These are phyloP conservation scores for Dryas alaskensis DNA, from an alignment of 306 rosid genomes.

Conservation along the genomic window DNA sequence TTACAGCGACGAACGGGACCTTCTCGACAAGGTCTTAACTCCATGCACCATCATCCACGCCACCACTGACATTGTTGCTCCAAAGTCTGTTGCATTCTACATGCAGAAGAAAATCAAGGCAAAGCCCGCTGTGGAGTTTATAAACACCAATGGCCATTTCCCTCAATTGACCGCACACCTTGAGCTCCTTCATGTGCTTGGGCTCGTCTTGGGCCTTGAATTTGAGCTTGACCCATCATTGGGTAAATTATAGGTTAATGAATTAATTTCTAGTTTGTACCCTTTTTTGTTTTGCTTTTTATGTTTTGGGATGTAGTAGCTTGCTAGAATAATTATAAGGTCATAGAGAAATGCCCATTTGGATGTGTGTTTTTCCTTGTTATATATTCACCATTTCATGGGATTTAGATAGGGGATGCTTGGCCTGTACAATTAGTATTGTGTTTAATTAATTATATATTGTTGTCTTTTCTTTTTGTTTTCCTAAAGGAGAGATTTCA, in stretches of 20 bases:
- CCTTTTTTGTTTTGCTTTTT: neutral
- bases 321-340: neutral
- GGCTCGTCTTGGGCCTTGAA: conserved; percentile 40
- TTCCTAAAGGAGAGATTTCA: too few relatives aligned
- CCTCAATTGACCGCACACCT: conserved; percentile 77
- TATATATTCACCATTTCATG: too few relatives aligned
- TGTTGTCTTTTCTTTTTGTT: too few relatives aligned
- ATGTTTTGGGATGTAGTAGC: neutral
- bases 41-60: conserved; percentile 77
- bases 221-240: conserved; percentile 16
- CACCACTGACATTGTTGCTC: conserved; percentile 52
- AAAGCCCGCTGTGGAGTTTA: conserved; percentile 47
- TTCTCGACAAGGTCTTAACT: conserved; percentile 60
- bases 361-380: too few relatives aligned
- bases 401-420: too few relatives aligned
- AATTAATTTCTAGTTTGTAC: neutral
- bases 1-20: conserved; percentile 53
- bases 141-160: conserved; percentile 59
- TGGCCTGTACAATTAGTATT: too few relatives aligned
- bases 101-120: conserved; percentile 72
- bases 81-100: conserved; percentile 53
- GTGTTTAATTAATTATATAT: too few relatives aligned
- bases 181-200: conserved; percentile 59
- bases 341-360: neutral
- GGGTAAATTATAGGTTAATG: neutral